Evolutionary conservation across 306 rosid species (phyloP), one percentile per base, ranked within the genome.

Genomic region (Malus sylvestris): DNA sequence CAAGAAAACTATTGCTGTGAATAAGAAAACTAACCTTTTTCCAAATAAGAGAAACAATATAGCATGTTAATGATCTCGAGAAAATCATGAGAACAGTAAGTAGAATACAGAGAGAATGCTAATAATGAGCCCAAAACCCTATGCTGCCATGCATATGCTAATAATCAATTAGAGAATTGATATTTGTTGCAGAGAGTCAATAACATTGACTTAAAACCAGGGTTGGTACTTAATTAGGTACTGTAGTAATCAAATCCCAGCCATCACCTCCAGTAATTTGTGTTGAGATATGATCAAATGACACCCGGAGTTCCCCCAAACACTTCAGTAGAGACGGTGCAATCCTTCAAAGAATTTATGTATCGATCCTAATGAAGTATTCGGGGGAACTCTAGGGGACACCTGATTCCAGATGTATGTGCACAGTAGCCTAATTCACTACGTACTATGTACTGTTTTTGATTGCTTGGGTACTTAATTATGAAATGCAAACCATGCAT

Each of bases 351-450:
- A 35, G 8, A 22, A 35, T 2, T 35, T 7, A 20, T 35, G 11
- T 10, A 29, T 5, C 8, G 3, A 51, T 51, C 55, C 67, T 8
- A 49, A 1, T 75, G 88, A 81, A 85, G 88, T 55, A 75, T 79
- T 79, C 78, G 18, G 64, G 71, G 71, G 76, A 85, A 85, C 83
- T 85, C 81, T 68, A 72, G 74, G 76, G 67, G 77, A 81, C 74
- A 72, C 33, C 55, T 77, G 55, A 61, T 59, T 16, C 53, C 35
- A 35, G 67, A 72, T 14, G 16, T 35, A 40, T 38, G 18, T 16
- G 55, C 55, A 51, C 55, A 5, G 18, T 51, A 15, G 55, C 30
- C 2, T 38, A 38, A 18, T 33, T 5, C 6, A n/a, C 57, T 5
- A 38, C 9, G 42, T 52, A 33, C n/a, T 7, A 61, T 6, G 4